Percentiles rank a stretch among this genome's conserved stretches.
Conservation (phyloP, 305 asterid species). For the Withania somnifera region DNA sequence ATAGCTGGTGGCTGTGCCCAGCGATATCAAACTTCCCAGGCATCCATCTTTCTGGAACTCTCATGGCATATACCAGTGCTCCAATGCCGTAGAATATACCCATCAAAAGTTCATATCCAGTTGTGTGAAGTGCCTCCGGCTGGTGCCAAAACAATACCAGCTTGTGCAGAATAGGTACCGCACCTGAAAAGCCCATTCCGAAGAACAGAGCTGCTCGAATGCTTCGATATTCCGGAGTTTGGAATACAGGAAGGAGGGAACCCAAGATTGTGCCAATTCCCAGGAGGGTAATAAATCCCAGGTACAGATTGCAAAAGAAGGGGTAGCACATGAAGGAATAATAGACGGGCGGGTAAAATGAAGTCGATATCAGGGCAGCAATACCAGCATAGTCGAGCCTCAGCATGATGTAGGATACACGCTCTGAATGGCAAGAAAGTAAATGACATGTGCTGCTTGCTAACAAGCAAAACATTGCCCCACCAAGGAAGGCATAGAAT, state of each 20-base stretch:
- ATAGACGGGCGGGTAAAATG: slow-evolving; percentile 91
- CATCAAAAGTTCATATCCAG: slow-evolving; percentile 80
- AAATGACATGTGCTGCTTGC: slow-evolving; percentile 94
- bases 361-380: slow-evolving; percentile 82
- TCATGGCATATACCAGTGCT: slow-evolving; percentile 66
- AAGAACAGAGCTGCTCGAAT: slow-evolving; percentile 76
- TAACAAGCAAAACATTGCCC: slow-evolving; percentile 95
- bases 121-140: slow-evolving; percentile 83
- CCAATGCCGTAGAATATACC: slow-evolving; percentile 72
- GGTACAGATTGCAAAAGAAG: slow-evolving; percentile 66
- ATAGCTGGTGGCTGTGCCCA: slow-evolving; percentile 89
- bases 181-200: slow-evolving; percentile 88
- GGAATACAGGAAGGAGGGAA: slow-evolving; percentile 84
- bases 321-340: slow-evolving; percentile 97
- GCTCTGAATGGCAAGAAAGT: slow-evolving; percentile 82
- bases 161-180: slow-evolving; percentile 74
- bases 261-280: slow-evolving; percentile 60
- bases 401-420: slow-evolving; percentile 75
- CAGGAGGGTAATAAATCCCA: slow-evolving; percentile 72
- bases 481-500: slow-evolving; percentile 84
- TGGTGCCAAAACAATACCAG: slow-evolving; percentile 74
- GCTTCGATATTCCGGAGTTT: slow-evolving; percentile 63
- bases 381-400: slow-evolving; percentile 89
- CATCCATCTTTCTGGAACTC: slow-evolving; percentile 90
- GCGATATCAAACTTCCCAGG: slow-evolving; percentile 94